Conservation (phyloP, 805 yeast species). For the Zygosaccharomyces pseudorouxii region DNA sequence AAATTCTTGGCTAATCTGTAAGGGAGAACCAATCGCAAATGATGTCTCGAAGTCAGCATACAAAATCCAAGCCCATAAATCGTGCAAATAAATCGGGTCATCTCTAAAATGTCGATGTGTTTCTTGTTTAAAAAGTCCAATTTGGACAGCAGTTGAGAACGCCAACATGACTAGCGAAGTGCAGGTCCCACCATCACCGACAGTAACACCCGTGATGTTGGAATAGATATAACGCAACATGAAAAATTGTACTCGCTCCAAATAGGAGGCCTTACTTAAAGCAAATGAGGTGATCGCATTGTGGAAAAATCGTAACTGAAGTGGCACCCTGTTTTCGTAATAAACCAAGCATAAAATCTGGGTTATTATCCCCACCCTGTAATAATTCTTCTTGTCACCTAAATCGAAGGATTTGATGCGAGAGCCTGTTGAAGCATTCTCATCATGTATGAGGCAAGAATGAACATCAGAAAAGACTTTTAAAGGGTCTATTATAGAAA, state of each 20-base stretch:
- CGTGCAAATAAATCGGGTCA: constrained; percentile 6
- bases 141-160: constrained; percentile 9
- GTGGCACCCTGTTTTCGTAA: constrained; percentile 7
- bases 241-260: constrained; percentile 9
- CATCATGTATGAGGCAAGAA: constrained; percentile 10
- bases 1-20: constrained; percentile 6
- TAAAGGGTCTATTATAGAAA: constrained; percentile 8
- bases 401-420: constrained; percentile 8
- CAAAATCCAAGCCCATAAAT: constrained; percentile 13
- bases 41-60: constrained; percentile 14
- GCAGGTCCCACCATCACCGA: constrained; percentile 12
- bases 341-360: constrained; percentile 10
- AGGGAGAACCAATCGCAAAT: constrained; percentile 11
- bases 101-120: constrained; percentile 5
- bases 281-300: constrained; percentile 13
- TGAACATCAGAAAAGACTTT: constrained; percentile 7
- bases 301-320: constrained; percentile 11
- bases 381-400: constrained; percentile 14
- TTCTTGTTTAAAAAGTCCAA: constrained; percentile 11
- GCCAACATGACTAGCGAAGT: constrained; percentile 6
- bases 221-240: constrained; percentile 7
- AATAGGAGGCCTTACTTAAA: constrained; percentile 5
- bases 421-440: background rate
- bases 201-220: constrained; percentile 10
- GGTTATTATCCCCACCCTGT: constrained; percentile 14